Conservation (phyloP, 257 asterid genomes). For the Solanum peruvianum region DNA sequence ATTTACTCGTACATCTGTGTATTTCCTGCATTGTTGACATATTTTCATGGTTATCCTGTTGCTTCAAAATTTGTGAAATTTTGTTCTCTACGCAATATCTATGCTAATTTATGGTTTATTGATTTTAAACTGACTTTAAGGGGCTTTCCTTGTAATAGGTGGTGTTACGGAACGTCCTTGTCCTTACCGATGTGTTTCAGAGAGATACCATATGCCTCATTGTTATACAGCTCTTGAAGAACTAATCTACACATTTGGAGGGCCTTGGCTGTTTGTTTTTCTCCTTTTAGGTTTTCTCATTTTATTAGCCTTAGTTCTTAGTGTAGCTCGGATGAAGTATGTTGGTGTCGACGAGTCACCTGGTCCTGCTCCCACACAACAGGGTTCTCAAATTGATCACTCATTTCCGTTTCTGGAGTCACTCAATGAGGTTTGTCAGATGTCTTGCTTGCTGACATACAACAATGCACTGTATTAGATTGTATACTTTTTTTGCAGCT, state of each 20-base stretch:
- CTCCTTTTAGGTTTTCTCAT: slow-evolving; percentile 81
- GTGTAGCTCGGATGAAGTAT: slow-evolving; percentile 97
- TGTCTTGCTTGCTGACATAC: neutral
- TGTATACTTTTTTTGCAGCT: neutral
- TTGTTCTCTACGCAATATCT: neutral
- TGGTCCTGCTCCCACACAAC: slow-evolving; percentile 92
- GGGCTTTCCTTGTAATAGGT: slow-evolving; percentile 39
- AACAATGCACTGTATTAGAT: neutral
- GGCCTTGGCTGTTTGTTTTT: slow-evolving; percentile 96
- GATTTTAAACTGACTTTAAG: neutral
- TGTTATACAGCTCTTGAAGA: slow-evolving; percentile 98
- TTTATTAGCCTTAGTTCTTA: slow-evolving; percentile 84
- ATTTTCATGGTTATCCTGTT: neutral
- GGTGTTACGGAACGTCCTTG: slow-evolving; percentile 89
- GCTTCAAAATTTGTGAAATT: neutral
- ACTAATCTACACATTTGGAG: slow-evolving; percentile 93
- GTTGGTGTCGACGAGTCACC: slow-evolving; percentile 88
- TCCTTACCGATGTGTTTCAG: slow-evolving; percentile 85
- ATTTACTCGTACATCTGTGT: neutral
- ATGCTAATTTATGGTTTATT: neutral
- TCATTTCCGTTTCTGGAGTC: slow-evolving; percentile 98
- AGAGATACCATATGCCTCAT: slow-evolving; percentile 90
- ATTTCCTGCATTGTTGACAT: neutral
- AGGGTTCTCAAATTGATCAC: slow-evolving; percentile 93
- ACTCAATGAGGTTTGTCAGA: slow-evolving; percentile 64